Evolutionary conservation across 2,329 filamentous ascomycete species (phyloP).

Genomic region (Helicocarpus griseus): DNA sequence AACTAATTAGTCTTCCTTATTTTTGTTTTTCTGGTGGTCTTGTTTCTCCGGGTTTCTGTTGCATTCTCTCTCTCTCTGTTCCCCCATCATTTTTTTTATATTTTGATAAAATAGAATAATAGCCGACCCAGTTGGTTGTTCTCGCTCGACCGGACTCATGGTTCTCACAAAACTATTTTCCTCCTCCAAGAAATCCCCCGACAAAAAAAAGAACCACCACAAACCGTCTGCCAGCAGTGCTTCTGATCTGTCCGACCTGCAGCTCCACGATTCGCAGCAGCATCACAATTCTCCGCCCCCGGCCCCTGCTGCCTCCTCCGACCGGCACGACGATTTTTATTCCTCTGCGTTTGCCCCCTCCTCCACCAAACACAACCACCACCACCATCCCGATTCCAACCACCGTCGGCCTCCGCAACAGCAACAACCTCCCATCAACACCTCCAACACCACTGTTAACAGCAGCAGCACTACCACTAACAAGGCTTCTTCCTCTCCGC

Average conservation of each 20-base stretch:
- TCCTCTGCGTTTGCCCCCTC: neutral
- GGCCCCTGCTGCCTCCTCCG: slow-evolving; percentile 1
- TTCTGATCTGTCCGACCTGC: slow-evolving; percentile 4
- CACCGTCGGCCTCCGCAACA: neutral
- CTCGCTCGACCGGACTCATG: slow-evolving; percentile 16
- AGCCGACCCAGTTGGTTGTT: neutral
- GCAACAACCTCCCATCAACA: slow-evolving; percentile 13
- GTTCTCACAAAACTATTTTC: slow-evolving; percentile 31
- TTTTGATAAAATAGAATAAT: slow-evolving; percentile 1
- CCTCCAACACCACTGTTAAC: neutral
- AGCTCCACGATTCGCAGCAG: slow-evolving; percentile 4
- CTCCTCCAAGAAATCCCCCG: slow-evolving; percentile 14
- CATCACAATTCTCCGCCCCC: neutral
- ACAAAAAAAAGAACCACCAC: slow-evolving; percentile 21
- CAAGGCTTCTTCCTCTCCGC: slow-evolving; percentile 11
- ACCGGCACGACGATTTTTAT: neutral
- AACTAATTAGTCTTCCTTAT: slow-evolving; percentile 4
- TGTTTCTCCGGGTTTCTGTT: slow-evolving; percentile 8
- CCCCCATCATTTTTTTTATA: slow-evolving; percentile 9
- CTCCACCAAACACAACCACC: neutral
- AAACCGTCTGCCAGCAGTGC: slow-evolving; percentile 7
- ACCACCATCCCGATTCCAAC: slow-evolving; percentile 1
- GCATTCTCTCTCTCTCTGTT: slow-evolving; percentile 13
- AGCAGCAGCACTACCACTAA: neutral
- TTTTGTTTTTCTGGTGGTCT: slow-evolving; percentile 9